Evolutionary conservation across 257 asterid species (phyloP).

Genomic region (Salvia hispanica): DNA sequence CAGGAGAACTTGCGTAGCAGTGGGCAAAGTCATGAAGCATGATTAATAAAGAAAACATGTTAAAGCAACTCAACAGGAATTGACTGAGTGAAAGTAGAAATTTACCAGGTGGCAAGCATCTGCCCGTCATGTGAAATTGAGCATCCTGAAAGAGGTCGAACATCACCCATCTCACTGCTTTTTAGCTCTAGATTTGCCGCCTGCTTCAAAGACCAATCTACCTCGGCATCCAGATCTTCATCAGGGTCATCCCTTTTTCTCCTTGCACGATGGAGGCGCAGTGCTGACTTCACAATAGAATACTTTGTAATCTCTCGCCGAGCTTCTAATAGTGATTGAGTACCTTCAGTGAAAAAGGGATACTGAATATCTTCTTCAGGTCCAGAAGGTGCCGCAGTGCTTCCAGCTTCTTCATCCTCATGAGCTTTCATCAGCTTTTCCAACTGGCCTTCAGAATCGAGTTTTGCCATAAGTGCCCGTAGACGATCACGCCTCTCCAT

Average conservation of each 20-base stretch:
- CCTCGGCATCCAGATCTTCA: constrained; percentile 94
- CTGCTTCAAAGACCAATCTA: constrained; percentile 81
- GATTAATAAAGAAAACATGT: constrained; percentile 2
- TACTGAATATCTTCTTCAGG: constrained; percentile 79
- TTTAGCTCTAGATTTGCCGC: constrained; percentile 63
- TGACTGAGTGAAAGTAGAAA: constrained; percentile 5
- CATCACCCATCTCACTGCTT: constrained; percentile 88
- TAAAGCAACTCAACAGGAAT: constrained; percentile 8
- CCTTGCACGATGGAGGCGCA: constrained; percentile 77
- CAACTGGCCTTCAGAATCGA: constrained; percentile 85
- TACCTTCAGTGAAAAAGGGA: constrained; percentile 92
- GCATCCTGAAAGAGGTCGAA: constrained; percentile 92
- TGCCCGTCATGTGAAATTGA: constrained; percentile 79
- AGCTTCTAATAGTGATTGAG: constrained; percentile 64
- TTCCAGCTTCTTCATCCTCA: constrained; percentile 85
- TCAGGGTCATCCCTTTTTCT: constrained; percentile 91
- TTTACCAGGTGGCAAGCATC: constrained; percentile 93
- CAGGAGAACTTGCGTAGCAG: constrained; percentile 7
- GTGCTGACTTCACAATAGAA: constrained; percentile 78
- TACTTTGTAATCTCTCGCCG: constrained; percentile 73
- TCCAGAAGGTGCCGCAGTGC: constrained; percentile 46
- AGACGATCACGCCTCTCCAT: constrained; percentile 96
- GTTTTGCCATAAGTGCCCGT: constrained; percentile 75
- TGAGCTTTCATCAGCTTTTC: constrained; percentile 93
- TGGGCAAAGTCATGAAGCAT: not conserved